Base-by-base conservation (phyloP, 1,284 basidiomycete species). In the Coniferiporia weirii region DNA sequence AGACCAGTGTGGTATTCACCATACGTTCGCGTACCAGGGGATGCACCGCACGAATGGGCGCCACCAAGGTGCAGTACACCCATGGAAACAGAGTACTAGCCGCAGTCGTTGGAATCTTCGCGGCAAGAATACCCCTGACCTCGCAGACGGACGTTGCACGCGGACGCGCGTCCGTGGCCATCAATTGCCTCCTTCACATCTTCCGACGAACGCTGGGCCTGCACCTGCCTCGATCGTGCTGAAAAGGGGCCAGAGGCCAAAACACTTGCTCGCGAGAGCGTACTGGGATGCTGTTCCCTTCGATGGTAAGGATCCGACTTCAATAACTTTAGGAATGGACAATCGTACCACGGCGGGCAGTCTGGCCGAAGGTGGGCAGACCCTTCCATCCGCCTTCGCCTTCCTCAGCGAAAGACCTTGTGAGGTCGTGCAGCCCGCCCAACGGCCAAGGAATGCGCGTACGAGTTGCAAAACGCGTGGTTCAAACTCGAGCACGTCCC, bases 261-360 rank as follows among this genome's bases (percentile, higher is more conserved):
- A n/a, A 38, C 64, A 77, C 79, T 5, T 27, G 5, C 5, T 27
- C 5, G 27, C 27, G 27, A 5, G 5, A 27, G 5, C 27, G 27
- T 5, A 27, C 5, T 5, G 27, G 27, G 27, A 3, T 27, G 27
- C 27, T 27, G 27, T 27, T 27, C 2, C 2, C 27, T 27, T 27
- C 27, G 27, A 27, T 5, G 27, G 27, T 27, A 27, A 27, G 27
- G 27, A 27, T 27, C 27, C 3, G 27, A 27, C 5, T 2, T 27
- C 82, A 54, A 95, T 90, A 66, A 92, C 90, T 72, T 95, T 93
- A 70, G 96, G 96, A 0, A 91, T 91, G 49, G 95, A 27, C 88
- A 85, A 69, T 88, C 89, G 69, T 80, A 81, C 83, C 80, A 91
- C 38, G 87, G 87, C 32, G 91, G 72, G 66, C 79, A 83, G 69